A percentile compares a stretch with the other conserved stretches of the same genome.
These are phyloP conservation scores for Silene vulgaris DNA, from an alignment of 179 eudicot species.

Conservation along the genomic window DNA sequence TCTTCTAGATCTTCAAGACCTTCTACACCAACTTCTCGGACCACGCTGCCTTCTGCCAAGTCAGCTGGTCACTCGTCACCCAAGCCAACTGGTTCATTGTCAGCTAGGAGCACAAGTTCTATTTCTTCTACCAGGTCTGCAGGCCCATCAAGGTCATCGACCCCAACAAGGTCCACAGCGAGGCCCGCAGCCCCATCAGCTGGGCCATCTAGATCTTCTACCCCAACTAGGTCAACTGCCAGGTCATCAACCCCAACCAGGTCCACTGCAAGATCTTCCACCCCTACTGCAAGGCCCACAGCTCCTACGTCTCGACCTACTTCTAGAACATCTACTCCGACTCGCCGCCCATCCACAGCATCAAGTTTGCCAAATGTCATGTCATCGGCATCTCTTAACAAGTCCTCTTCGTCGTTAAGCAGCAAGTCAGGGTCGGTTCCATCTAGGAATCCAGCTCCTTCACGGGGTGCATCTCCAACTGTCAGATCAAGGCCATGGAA, in stretches of 20 bases:
- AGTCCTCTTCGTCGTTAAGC: conserved; percentile 50
- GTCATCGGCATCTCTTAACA: conserved; percentile 41
- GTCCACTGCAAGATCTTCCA: conserved; percentile 73
- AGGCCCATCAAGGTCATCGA: conserved; percentile 69
- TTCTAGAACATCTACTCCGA: conserved; percentile 74
- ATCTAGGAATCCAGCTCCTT: conserved; percentile 48
- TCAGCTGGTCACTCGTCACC: conserved; percentile 34
- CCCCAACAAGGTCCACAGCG: conserved; percentile 63
- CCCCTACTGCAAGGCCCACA: conserved; percentile 67
- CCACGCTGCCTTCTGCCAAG: conserved; percentile 38
- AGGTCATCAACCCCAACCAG: conserved; percentile 75
- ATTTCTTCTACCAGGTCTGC: conserved; percentile 50
- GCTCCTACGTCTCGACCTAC: conserved; percentile 55
- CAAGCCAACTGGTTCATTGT: conserved; percentile 37
- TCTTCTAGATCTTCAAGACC: conserved; percentile 50
- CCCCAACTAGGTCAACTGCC: conserved; percentile 56
- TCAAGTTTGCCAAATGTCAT: conserved; percentile 36
- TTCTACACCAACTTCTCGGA: conserved; percentile 42
- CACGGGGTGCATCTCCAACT: conserved; percentile 73
- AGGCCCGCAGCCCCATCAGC: conserved; percentile 69
- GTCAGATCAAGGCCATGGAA: conserved; percentile 89
- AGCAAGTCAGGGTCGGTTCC: conserved; percentile 46
- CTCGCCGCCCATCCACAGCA: conserved; percentile 51
- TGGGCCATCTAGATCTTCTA: conserved; percentile 43
- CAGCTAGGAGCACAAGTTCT: conserved; percentile 37